Evolutionary conservation across 306 rosid species (phyloP), one percentile per base, ranked within the genome.

Genomic region (Glycine latifolia): DNA sequence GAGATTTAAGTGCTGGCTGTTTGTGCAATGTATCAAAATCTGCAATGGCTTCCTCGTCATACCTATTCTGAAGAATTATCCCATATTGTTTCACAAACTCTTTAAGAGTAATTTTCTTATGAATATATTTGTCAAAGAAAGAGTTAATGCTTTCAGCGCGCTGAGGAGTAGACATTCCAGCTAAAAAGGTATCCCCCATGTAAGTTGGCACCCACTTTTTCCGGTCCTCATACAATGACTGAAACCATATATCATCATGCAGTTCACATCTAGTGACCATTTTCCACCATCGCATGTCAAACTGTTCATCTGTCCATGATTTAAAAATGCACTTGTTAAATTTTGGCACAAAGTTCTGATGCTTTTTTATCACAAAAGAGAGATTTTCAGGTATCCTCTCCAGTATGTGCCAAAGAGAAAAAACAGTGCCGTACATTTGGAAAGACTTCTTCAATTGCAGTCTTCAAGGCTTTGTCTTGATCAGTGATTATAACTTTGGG

Each of bases 11-110:
- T 60, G 98, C 98, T 44, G 97, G 98, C 83, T 94, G 98, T 83
- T 94, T 94, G 91, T 94, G 92, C 86, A 89, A 86, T 71, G 97
- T 92, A 86, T 94, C 98, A 79, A 94, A 94, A 89, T 94, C 98
- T 75, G 98, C 97, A 75, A 90, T 87, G 50, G 89, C 91, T 87
- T 94, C 98, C 83, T 92, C 98, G 77, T 94, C 97, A 75, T 87
- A 91, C 87, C 98, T 89, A 62, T 87, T 92, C 69, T 92, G 98
- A 65, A 94, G 90, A 84, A 94, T 94, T 14, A 86, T 75, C 76
- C 94, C 95, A 69, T 94, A 94, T 66, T 92, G 97, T 81, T 92
- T 94, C 73, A 91, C 88, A 75, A 94, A 92, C 89, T 94, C 98
- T 86, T 86, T 94, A 81, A 92, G 86, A 53, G 94, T 92, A 73